A percentile compares a stretch with the other conserved stretches of the same genome.
Evolutionary conservation across 305 asterid species (phyloP).

Genomic region (Fraxinus albicans): DNA sequence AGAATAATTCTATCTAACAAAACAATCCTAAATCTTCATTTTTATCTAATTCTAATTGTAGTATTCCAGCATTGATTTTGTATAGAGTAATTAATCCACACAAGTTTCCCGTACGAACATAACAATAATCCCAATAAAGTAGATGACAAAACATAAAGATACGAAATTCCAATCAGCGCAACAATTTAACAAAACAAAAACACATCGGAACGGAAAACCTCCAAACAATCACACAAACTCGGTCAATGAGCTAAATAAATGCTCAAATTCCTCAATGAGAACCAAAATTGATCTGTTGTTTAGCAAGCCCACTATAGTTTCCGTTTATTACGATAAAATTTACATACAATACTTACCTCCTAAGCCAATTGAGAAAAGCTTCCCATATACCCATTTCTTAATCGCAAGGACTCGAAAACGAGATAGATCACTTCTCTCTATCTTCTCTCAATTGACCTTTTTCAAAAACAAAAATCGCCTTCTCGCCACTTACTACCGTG

Average conservation of each 20-base stretch:
- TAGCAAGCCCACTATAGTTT: neutral
- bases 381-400: constrained; percentile 85
- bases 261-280: neutral
- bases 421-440: constrained; percentile 40
- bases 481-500: constrained; percentile 11
- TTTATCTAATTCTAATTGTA: neutral
- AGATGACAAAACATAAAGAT: neutral
- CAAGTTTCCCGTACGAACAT: neutral
- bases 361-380: constrained; percentile 98
- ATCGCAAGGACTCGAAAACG: constrained; percentile 32
- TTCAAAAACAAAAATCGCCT: neutral
- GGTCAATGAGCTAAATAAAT: constrained; percentile 7
- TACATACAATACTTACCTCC: constrained; percentile 46
- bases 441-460: constrained; percentile 41
- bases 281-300: neutral
- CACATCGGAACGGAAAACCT: neutral
- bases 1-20: neutral
- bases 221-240: neutral
- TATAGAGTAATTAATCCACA: neutral
- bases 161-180: neutral
- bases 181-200: neutral
- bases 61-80: neutral
- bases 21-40: neutral
- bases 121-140: neutral
- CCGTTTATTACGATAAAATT: neutral